Evolutionary conservation across 768 basidiomycete species (phyloP).

Genomic region (Megacollybia marginata): DNA sequence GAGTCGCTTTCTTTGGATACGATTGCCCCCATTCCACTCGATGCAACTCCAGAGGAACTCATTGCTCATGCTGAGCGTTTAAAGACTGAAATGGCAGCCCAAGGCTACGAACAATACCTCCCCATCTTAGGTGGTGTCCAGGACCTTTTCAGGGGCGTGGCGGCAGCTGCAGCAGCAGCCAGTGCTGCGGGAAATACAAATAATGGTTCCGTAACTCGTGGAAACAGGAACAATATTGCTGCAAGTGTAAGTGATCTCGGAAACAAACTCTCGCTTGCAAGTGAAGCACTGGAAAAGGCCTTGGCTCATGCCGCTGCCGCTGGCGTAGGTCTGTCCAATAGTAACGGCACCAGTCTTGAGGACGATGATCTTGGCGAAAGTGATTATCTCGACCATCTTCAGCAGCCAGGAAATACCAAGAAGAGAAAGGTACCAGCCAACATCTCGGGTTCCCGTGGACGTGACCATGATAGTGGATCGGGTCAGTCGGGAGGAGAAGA

Average conservation of each 20-base stretch:
- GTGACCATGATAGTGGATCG: constrained; percentile 16
- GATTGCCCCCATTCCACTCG: constrained; percentile 23
- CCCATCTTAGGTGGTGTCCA: constrained; percentile 46
- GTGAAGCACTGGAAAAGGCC: neutral
- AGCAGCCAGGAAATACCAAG: constrained; percentile 79
- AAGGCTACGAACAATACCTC: constrained; percentile 49
- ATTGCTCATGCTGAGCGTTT: constrained; percentile 50
- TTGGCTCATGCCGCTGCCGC: constrained; percentile 2
- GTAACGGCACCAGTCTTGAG: neutral
- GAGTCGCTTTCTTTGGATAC: neutral
- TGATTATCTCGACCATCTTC: constrained; percentile 62
- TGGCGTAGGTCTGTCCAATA: neutral
- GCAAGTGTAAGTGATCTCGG: neutral
- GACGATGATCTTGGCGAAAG: constrained; percentile 45
- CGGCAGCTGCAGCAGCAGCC: constrained; percentile 10
- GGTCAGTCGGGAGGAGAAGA: constrained; percentile 14
- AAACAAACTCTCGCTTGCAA: neutral
- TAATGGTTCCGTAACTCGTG: constrained; percentile 13
- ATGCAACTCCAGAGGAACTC: constrained; percentile 49
- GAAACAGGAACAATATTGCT: neutral
- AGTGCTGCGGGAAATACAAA: constrained; percentile 2
- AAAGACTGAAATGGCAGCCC: constrained; percentile 52
- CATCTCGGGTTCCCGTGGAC: constrained; percentile 32
- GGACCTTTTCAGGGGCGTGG: constrained; percentile 27
- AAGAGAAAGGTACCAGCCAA: constrained; percentile 82